phyloP scores from a whole-genome alignment of 192 early-diverging fungal species.

The Coemansia sp. region DNA sequence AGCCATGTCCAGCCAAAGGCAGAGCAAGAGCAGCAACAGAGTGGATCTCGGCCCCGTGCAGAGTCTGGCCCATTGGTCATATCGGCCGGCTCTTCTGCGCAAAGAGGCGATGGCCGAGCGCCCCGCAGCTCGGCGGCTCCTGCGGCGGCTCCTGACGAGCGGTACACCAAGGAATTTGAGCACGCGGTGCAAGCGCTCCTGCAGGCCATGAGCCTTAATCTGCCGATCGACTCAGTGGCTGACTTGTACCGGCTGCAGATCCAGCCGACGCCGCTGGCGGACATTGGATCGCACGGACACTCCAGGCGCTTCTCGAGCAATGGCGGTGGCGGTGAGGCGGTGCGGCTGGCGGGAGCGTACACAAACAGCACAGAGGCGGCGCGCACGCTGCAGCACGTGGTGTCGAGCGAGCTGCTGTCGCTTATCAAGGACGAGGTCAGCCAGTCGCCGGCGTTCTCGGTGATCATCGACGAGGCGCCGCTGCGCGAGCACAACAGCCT shows the following conservation, averaged over 20 bases:
- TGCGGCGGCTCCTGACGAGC: constrained; percentile 27
- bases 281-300: constrained; percentile 30
- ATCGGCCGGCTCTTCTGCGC: neutral
- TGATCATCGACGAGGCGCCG: constrained; percentile 54
- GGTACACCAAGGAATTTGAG: constrained; percentile 39
- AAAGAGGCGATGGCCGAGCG: constrained; percentile 3
- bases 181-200: constrained; percentile 50
- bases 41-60: neutral
- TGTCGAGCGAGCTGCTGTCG: constrained; percentile 55
- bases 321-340: neutral
- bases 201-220: constrained; percentile 51
- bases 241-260: constrained; percentile 46
- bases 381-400: constrained; percentile 48
- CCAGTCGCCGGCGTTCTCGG: constrained; percentile 54
- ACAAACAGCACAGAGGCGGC: constrained; percentile 33
- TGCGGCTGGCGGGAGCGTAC: constrained; percentile 39
- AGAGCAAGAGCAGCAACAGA: neutral
- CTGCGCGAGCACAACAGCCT: constrained; percentile 56
- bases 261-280: constrained; percentile 26
- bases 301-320: constrained; percentile 7
- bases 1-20: neutral
- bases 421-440: constrained; percentile 55
- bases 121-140: constrained; percentile 7
- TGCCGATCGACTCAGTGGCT: constrained; percentile 44
- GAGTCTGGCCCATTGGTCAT: neutral